A percentile compares a stretch with the other conserved stretches of the same genome.
Conservation (phyloP, 139 green algal genomes). For the Eudorina sp. region DNA sequence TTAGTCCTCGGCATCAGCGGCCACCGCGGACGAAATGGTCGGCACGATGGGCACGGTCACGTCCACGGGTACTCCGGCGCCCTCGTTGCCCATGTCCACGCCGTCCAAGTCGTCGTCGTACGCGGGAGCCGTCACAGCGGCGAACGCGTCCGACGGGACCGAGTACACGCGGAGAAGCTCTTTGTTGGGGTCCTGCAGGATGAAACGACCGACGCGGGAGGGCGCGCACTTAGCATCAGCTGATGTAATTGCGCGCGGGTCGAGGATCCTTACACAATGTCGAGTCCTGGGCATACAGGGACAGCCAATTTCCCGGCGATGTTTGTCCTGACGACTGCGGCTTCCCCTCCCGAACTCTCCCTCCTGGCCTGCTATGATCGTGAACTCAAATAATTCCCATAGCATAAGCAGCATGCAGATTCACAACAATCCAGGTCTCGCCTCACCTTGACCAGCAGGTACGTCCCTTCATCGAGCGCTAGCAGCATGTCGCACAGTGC, state of each 20-base stretch:
- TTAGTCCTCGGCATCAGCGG: slow-evolving; percentile 1
- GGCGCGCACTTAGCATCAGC: neutral
- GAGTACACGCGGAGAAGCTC: slow-evolving; percentile 88
- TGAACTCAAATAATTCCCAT: no score
- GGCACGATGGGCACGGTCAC: slow-evolving; percentile 29
- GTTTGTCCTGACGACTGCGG: neutral
- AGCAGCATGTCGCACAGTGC: slow-evolving; percentile 90
- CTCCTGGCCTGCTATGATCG: no score
- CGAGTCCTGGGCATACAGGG: neutral
- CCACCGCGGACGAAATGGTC: neutral
- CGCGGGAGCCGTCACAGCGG: neutral
- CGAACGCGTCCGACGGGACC: slow-evolving; percentile 79
- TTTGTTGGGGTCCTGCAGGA: slow-evolving; percentile 94
- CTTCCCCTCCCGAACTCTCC: neutral
- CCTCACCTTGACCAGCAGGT: slow-evolving; percentile 85
- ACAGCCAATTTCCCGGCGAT: neutral
- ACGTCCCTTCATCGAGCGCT: slow-evolving; percentile 85
- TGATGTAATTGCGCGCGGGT: neutral
- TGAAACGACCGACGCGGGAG: neutral
- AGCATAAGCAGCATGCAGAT: neutral
- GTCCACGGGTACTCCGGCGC: neutral
- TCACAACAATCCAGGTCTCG: neutral
- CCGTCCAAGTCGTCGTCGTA: slow-evolving; percentile 11
- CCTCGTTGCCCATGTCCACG: slow-evolving; percentile 42
- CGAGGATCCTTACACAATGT: neutral